Conservation (phyloP, 805 yeast species). For the Ogataea ramenticola region DNA sequence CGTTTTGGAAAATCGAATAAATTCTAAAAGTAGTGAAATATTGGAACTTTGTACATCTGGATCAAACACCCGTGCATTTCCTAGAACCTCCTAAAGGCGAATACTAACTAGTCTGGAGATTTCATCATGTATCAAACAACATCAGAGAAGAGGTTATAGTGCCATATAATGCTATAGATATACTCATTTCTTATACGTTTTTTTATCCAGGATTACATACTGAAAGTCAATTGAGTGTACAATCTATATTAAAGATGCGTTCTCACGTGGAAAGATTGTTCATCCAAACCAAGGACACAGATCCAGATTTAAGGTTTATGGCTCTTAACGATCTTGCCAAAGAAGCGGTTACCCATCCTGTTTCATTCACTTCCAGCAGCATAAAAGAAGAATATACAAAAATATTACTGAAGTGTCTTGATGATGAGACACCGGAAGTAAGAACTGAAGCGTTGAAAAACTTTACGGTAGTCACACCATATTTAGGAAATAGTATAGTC, state of each 20-base stretch:
- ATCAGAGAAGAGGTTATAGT: no score
- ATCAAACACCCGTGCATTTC: no score
- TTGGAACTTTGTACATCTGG: no score
- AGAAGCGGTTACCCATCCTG: constrained; percentile 23
- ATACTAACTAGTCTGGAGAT: no score
- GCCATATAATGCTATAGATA: no score
- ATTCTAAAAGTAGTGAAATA: no score
- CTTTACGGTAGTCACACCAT: constrained; percentile 29
- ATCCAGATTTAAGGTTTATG: constrained; percentile 81
- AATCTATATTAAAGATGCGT: constrained; percentile 10
- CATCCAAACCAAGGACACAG: constrained; percentile 54
- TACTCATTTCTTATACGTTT: no score
- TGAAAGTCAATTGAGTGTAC: background rate
- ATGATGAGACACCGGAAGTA: constrained; percentile 64
- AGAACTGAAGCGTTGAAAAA: constrained; percentile 67
- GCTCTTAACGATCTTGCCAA: constrained; percentile 68
- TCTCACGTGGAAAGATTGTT: constrained; percentile 22
- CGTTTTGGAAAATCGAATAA: no score
- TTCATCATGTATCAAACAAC: no score
- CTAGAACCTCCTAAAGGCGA: no score
- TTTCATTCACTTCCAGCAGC: constrained; percentile 33
- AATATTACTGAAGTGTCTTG: constrained; percentile 27
- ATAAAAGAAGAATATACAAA: constrained; percentile 23
- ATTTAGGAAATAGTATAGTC: constrained; percentile 25
- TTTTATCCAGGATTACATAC: background rate